Percentiles rank a stretch among this genome's conserved stretches.
These are phyloP conservation scores for Allantophomopsis cytisporea DNA, from an alignment of 2,329 filamentous ascomycete species.

Conservation along the genomic window DNA sequence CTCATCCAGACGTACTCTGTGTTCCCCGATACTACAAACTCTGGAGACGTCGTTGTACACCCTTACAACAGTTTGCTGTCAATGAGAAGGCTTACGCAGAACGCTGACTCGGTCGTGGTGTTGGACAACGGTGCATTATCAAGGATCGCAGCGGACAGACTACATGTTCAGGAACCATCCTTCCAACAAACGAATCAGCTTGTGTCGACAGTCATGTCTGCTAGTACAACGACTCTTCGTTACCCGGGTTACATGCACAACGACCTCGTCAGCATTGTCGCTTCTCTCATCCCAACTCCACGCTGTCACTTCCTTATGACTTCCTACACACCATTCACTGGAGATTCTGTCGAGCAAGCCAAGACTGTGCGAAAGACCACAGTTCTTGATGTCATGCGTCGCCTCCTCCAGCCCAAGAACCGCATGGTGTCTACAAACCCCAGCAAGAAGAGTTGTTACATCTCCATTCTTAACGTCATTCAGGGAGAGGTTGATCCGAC, in stretches of 20 bases:
- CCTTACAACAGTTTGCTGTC: slow-evolving; percentile 95
- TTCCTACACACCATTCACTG: slow-evolving; percentile 94
- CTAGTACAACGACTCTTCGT: slow-evolving; percentile 87
- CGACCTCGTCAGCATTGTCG: slow-evolving; percentile 91
- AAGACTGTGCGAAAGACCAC: slow-evolving; percentile 98
- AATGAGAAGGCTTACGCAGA: slow-evolving; percentile 83
- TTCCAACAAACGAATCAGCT: slow-evolving; percentile 97
- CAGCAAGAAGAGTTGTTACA: slow-evolving; percentile 96
- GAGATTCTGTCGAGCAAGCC: slow-evolving; percentile 89
- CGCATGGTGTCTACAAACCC: slow-evolving; percentile 96
- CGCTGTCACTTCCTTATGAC: slow-evolving; percentile 98
- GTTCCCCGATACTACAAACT: slow-evolving; percentile 84
- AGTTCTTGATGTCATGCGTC: slow-evolving; percentile 92
- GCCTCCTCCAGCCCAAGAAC: slow-evolving; percentile 93
- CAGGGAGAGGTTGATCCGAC: slow-evolving; percentile 97
- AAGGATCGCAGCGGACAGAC: slow-evolving; percentile 82
- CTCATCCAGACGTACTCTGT: slow-evolving; percentile 98
- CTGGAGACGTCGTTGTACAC: slow-evolving; percentile 86
- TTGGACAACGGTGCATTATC: slow-evolving; percentile 91
- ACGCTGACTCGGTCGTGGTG: slow-evolving; percentile 94
- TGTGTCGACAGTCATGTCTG: slow-evolving; percentile 94
- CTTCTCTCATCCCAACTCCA: slow-evolving; percentile 89
- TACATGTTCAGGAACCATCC: slow-evolving; percentile 90
- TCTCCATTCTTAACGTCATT: slow-evolving; percentile 97
- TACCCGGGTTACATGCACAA: slow-evolving; percentile 99